Conservation (phyloP, 805 yeast species). For the Ogataea trehalophila region DNA sequence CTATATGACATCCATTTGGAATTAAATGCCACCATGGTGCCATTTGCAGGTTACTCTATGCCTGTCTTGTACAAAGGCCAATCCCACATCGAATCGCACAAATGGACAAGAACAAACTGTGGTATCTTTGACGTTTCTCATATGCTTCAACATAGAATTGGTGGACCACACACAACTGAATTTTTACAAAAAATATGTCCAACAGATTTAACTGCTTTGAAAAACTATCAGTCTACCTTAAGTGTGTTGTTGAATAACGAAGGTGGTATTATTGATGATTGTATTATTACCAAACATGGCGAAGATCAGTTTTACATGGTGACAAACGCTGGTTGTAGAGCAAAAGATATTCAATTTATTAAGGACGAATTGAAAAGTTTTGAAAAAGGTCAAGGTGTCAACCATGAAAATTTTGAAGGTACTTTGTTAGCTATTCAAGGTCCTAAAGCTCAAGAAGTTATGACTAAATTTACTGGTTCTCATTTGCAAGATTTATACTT, state of each 20-base stretch:
- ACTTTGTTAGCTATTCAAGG: conserved; percentile 91
- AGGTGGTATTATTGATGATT: conserved; percentile 89
- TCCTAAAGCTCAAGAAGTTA: conserved; percentile 67
- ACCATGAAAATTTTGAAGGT: conserved; percentile 51
- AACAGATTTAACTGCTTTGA: conserved; percentile 60
- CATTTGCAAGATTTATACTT: conserved; percentile 63
- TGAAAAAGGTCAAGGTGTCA: conserved; percentile 20
- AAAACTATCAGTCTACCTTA: conserved; percentile 60
- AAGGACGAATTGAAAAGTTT: conserved; percentile 41
- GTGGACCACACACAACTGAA: conserved; percentile 61
- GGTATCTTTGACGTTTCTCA: conserved; percentile 97
- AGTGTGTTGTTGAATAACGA: conserved; percentile 68
- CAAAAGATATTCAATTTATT: conserved; percentile 68
- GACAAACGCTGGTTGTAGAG: conserved; percentile 94
- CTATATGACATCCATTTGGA: conserved; percentile 73
- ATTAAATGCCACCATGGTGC: conserved; percentile 86
- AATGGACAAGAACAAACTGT: conserved; percentile 84
- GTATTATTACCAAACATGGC: conserved; percentile 83
- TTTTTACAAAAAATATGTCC: conserved; percentile 86
- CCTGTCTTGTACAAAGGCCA: conserved; percentile 86
- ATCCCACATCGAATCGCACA: conserved; percentile 86
- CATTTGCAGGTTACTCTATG: conserved; percentile 95
- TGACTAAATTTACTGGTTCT: conserved; percentile 58
- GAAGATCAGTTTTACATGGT: conserved; percentile 75
- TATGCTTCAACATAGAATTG: conserved; percentile 85